Evolutionary conservation across 1,284 basidiomycete genomes (phyloP), one percentile per base, ranked within the genome.

Genomic region (Gastroboletus turbinatus): DNA sequence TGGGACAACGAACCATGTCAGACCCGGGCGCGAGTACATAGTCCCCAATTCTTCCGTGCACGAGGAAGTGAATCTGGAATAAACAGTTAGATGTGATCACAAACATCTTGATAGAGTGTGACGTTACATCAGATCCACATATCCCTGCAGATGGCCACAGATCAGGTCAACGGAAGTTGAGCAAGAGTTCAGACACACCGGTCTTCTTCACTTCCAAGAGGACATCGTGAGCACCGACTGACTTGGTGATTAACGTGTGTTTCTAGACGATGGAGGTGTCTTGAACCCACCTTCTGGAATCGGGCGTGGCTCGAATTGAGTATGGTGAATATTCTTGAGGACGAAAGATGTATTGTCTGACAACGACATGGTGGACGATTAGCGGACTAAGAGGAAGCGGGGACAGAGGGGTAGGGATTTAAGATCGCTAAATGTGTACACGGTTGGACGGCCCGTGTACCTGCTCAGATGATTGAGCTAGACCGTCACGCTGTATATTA

Each of bases 181-280:
- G 27, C 16, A 53, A 39, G 38, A 23, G 29, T 35, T 33, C 52
- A 23, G 21, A 68, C 82, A 58, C 60, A 87, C 90, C 92, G 23
- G 94, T 95, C 76, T 96, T 95, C 75, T 94, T 94, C 48, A 98
- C 88, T 67, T 92, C 83, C 46, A 98, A 85, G 32, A 98, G 84
- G 44, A 96, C 94, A 66, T 97, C 90, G 65, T 90, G 80, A 51
- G 82, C 82, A 23, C 79, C 78, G 59, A 92, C 88, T 89, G 65
- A 30, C 16, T 56, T 45, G 50, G 21, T 58, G 32, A 46, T 53
- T 21, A 55, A 39, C 19, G 19, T 39, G 56, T 53, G 42, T 53
- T 39, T 21, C n/a, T 29, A 32, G 46, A 35, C 7, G 27, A 32
- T 14, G 35, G 29, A 36, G 44, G 35, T 45, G 52, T 25, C 60